Percentiles rank a stretch among this genome's conserved stretches.
phyloP scores from a whole-genome alignment of 352 stramenopile species.

The Pythium aquatile region DNA sequence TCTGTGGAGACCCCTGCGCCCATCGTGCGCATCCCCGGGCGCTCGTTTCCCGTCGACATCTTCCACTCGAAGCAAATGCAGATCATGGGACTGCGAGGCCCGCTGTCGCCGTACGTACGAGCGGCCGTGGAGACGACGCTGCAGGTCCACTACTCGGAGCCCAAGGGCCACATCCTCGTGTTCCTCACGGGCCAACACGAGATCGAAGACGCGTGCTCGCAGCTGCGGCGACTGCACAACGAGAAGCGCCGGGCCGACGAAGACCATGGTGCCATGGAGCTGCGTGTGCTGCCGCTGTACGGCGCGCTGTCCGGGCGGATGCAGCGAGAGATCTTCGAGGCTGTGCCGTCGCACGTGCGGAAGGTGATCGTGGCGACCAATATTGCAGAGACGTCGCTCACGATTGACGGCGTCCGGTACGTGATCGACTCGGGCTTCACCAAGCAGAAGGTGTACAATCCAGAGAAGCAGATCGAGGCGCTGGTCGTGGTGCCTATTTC shows the following conservation, averaged over 20 bases:
- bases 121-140: constrained; percentile 75
- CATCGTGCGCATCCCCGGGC: constrained; percentile 88
- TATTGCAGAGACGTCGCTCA: constrained; percentile 97
- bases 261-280: constrained; percentile 33
- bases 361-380: constrained; percentile 92
- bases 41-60: constrained; percentile 92
- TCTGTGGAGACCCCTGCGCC: constrained; percentile 44
- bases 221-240: constrained; percentile 67
- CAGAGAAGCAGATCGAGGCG: constrained; percentile 67
- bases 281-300: constrained; percentile 93
- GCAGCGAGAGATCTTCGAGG: constrained; percentile 94
- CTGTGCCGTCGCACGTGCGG: constrained; percentile 74
- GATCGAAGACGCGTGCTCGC: constrained; percentile 87
- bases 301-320: constrained; percentile 90
- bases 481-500: constrained; percentile 96
- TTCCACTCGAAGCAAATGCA: constrained; percentile 90
- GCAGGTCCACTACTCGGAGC: constrained; percentile 68
- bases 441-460: constrained; percentile 94
- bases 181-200: constrained; percentile 95
- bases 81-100: constrained; percentile 64
- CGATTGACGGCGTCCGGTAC: constrained; percentile 95
- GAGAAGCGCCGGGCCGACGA: constrained; percentile 11
- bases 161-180: constrained; percentile 90
- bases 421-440: constrained; percentile 80
- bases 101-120: constrained; percentile 63